Base-by-base conservation (phyloP, 495 filamentous ascomycete genomes). In the Aspergillus asperescens region DNA sequence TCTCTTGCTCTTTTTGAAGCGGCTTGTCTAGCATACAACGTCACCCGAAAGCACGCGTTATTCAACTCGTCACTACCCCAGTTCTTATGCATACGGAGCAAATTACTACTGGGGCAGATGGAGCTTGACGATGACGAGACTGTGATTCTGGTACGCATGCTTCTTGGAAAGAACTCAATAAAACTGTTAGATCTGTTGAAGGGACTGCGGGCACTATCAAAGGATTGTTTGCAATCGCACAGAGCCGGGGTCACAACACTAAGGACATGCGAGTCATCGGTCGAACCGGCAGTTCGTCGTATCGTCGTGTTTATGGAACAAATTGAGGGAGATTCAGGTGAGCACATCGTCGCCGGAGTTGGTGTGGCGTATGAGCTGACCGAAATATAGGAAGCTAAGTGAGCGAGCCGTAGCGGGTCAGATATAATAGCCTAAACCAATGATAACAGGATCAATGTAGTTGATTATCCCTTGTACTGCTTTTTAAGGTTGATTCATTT, bases 71-170 rank as follows among this genome's bases (percentile, higher is more conserved):
- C 52, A 5, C 45, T 61, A 1, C 54, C 59, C 1, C 50, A 59
- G 8, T 62, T 64, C 29, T 59, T 71, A 16, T 70, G 65, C 25
- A 53, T 71, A 18, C 59, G 65, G 22, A 71, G 62, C 35, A 66
- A 62, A 37, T 59, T 64, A 19, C 55, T 56, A 15, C 48, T 69
- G 7, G 68, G 68, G 0, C 47, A 64, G 41, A 66, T 58, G 24
- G 64, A 71, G 16, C 54, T 71, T 2, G 64, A 71, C 20, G 66
- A 66, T 5, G 48, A 49, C n/a, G 64, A 69, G 34, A 43, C 57
- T 3, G 48, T 43, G n/a, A 13, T 69, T 18, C 50, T 69, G 22
- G 61, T 68, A 12, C 57, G 63, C 1, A 64, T 57, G 16, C 50
- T 70, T 0, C 44, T 70, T 6, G 53, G 50, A 5, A 59, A 63